Evolutionary conservation across 441 rosid genomes (phyloP), one percentile per base, ranked within the genome.

Genomic region (Gossypium lobatum): DNA sequence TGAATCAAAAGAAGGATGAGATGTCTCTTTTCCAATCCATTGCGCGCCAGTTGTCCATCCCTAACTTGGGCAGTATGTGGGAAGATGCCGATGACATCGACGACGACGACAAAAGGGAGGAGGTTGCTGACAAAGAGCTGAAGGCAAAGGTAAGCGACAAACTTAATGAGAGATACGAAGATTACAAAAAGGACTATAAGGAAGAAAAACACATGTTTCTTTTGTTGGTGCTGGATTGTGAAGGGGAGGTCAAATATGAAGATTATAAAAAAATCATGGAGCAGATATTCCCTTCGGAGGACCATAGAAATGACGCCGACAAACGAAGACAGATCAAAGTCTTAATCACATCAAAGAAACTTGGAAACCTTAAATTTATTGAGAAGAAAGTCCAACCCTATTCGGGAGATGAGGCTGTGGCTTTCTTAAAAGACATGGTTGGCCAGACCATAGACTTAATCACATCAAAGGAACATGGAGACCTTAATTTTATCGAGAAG

Each of bases 151-250:
- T 61, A 17, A 0, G 0, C 6, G 14, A 7, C 6, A 17, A 46
- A 62, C 66, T 83, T 42, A n/a, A 0, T 6, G 42, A 50, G 18
- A 23, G 23, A 63, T 6, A 65, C n/a, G 14, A 14, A 25, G 0
- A 2, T 25, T 25, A 2, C 28, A 25, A 0, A 1, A 23, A 0
- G 0, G 50, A 54, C 14, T 3, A 6, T 2, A 0, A 0, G 6
- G 46, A 16, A 68, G 0, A 4, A 3, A 26, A 9, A 2, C 4
- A 11, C 31, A 71, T 21, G 20, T 78, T 46, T 70, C 77, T 82
- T 76, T 67, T 87, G 6, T 57, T 78, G 76, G 76, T 87, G 77
- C 50, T 87, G 73, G 81, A 82, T 17, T 80, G 78, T 54, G 85
- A 82, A 70, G 80, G 53, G 9, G 76, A 5, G 70, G 72, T 72